Evolutionary conservation across 2,329 filamentous ascomycete species (phyloP), one percentile per base, ranked within the genome.

Genomic region (Ophiostoma australiae): DNA sequence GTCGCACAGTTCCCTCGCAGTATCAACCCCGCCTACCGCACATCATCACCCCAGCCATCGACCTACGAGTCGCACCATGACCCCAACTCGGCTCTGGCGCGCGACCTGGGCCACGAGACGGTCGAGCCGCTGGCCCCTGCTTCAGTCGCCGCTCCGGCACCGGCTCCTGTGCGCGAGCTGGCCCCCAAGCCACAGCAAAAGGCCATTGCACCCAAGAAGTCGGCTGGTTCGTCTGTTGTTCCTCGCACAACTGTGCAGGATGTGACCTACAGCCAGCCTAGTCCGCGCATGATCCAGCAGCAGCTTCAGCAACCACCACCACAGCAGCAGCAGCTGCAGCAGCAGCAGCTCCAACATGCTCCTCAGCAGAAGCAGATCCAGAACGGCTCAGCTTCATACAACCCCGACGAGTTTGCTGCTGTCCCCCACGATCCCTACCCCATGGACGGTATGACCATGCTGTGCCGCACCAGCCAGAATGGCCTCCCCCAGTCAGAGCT

Each of bases 1-100:
- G 93, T 99, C 15, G 96, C 96, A 4, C 94, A 99, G 77, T 99
- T 98, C 77, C 93, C 94, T 72, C 87, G 95, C 72, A 94, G 91
- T 70, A 97, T 97, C 81, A 99, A 99, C 77, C 94, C 96, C 23
- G 92, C 93, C 0, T 98, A 96, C 83, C 88, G 96, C 73, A 93
- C 91, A n/a, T 97, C 95, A 0, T 99, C 95, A 8, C 95, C 96
- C 1, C 94, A 97, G 77, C 94, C 94, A 13, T 97, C 95, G 3
- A 93, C 90, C 0, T 97, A 91, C 75, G 93, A 96, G 77, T 97
- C 94, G 48, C 94, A 97, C 75, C 91, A 97, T 78, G 93, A 97
- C 76, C 92, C 92, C 2, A 74, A 93, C 76, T 91, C 90, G 7
- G 86, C 87, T 63, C 81, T 95, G 71, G 90, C 90, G 8, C 85